Percentiles rank a stretch among this genome's conserved stretches.
Conservation (phyloP, 306 rosid genomes). For the Corylus americana region DNA sequence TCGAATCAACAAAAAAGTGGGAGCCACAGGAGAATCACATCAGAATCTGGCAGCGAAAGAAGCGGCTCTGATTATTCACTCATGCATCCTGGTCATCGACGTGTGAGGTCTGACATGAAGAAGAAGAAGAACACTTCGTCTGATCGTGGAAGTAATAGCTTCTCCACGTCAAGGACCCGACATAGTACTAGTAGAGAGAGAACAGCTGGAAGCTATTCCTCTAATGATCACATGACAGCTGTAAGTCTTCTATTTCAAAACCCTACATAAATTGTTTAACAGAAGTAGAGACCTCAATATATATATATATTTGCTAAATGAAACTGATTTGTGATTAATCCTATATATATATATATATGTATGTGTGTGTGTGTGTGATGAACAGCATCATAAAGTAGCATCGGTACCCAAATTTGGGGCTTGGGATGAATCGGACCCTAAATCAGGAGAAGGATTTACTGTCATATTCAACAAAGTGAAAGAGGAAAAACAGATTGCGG, state of each 20-base stretch:
- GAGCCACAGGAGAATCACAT: background rate
- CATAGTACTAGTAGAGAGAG: background rate
- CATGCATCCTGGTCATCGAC: constrained; percentile 2
- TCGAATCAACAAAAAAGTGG: background rate
- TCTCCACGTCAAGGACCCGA: background rate
- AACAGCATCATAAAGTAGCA: constrained; percentile 31
- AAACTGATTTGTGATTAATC: too few relatives aligned
- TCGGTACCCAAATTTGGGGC: constrained; percentile 57
- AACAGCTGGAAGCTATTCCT: constrained; percentile 8
- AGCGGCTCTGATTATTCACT: constrained; percentile 27
- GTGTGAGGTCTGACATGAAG: constrained; percentile 8
- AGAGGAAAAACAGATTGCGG: constrained; percentile 32
- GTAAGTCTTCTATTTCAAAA: constrained; percentile 14
- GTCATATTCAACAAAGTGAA: constrained; percentile 36
- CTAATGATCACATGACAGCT: background rate
- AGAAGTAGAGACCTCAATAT: too few relatives aligned
- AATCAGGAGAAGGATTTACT: constrained; percentile 51
- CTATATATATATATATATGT: too few relatives aligned
- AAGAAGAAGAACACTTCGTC: constrained; percentile 14
- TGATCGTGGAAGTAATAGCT: constrained; percentile 7
- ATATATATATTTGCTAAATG: background rate
- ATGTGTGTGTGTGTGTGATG: background rate
- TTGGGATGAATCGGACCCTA: constrained; percentile 53
- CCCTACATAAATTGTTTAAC: too few relatives aligned
- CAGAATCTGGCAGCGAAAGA: constrained; percentile 25